Base-by-base conservation (phyloP, 192 early-diverging fungal genomes). In the Coemansia nantahalensis region DNA sequence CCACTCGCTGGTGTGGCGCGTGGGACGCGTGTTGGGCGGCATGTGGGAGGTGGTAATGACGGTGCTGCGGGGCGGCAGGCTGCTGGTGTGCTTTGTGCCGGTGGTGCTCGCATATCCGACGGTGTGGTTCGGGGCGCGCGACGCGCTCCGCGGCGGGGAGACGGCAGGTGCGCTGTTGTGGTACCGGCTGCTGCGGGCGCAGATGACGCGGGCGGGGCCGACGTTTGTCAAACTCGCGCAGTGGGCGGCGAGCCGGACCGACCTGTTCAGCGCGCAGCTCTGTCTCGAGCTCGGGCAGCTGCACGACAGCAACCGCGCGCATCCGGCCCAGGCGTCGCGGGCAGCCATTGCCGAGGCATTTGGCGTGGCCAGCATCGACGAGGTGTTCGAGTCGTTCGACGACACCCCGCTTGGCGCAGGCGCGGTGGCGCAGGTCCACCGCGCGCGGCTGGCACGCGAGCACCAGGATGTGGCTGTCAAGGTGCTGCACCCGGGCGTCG, bases 151-250 rank as follows among this genome's bases (percentile, higher is more conserved):
- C 8, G 54, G 75, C 32, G 53, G 73, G 45, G 86, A 87, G 39
- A 68, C 71, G 8, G 47, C 77, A 7, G 84, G 85, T 15, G 62
- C 81, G 2, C 45, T 95, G 3, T 93, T 88, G 90, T 98, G 94
- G 92, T 89, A 94, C 63, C 59, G 77, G 23, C 72, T 90, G 14
- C 46, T 96, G 16, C 84, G 93, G 36, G 77, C 45, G 42, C 83
- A 86, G 43, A 88, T 95, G 82, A 90, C 93, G 45, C 40, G 68
- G 17, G 91, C 91, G 11, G 96, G 96, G 1, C 94, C 96, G 10
- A 92, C 96, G 10, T 98, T 96, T 72, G 92, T 95, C 50, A 98
- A 98, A 81, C 59, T 96, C 15, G 85, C 89, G 6, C 96, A 98
- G 80, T 98, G 93, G 89, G 89, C 93, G 0, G 90, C 89, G 24